Conservation (phyloP, 805 yeast species). For the Kuraishia hungarica region DNA sequence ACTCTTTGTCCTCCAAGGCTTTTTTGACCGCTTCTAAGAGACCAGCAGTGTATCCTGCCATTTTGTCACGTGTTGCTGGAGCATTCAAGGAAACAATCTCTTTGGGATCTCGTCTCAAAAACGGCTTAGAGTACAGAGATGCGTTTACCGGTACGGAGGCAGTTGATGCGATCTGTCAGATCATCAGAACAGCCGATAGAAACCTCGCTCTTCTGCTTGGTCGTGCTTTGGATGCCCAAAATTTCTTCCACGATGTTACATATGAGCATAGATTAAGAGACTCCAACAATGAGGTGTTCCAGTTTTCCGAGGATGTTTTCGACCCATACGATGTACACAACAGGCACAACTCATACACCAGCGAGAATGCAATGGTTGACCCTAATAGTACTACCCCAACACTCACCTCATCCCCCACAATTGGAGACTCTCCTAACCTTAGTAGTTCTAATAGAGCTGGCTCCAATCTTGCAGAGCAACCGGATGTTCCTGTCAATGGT, state of each 20-base stretch:
- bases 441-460: neutral
- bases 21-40: constrained; percentile 39
- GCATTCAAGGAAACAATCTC: constrained; percentile 63
- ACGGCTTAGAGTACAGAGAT: constrained; percentile 86
- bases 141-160: constrained; percentile 93
- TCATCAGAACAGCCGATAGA: constrained; percentile 84
- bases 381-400: neutral
- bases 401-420: neutral
- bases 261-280: constrained; percentile 91
- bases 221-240: constrained; percentile 88
- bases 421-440: neutral
- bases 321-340: constrained; percentile 13
- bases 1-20: constrained; percentile 31
- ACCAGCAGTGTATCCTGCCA: constrained; percentile 84
- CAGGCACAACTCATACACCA: constrained; percentile 4
- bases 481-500: constrained; percentile 52
- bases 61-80: constrained; percentile 76
- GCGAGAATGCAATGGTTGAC: neutral
- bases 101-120: constrained; percentile 74
- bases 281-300: constrained; percentile 80
- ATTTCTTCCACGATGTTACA: constrained; percentile 89
- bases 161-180: constrained; percentile 79
- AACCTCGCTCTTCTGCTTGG: constrained; percentile 85
- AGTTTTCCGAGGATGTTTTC: constrained; percentile 51
- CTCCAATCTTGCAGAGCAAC: neutral